These are phyloP conservation scores for Cryptococcus wingfieldii DNA, from an alignment of 1,284 basidiomycete genomes.

Conservation along the genomic window DNA sequence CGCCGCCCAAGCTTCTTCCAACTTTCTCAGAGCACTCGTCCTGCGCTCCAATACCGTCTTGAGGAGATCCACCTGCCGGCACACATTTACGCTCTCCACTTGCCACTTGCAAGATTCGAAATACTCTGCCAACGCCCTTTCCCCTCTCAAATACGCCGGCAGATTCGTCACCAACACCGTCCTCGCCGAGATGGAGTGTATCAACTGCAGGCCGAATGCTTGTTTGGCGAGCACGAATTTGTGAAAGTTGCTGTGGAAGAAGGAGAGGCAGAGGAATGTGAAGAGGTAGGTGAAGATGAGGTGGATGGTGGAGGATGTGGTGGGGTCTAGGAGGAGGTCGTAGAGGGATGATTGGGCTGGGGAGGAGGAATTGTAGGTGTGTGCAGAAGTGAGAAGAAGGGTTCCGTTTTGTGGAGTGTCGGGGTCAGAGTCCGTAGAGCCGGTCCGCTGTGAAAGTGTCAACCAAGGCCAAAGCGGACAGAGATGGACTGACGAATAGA, in stretches of 20 bases:
- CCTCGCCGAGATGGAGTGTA: constrained; percentile 87
- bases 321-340: constrained; percentile 78
- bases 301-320: constrained; percentile 79
- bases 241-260: constrained; percentile 82
- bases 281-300: constrained; percentile 91
- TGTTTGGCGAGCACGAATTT: constrained; percentile 89
- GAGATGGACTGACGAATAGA: constrained; percentile 59
- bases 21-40: constrained; percentile 67
- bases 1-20: constrained; percentile 80
- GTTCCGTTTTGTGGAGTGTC: constrained; percentile 52
- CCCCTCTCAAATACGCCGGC: constrained; percentile 74
- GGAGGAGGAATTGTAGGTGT: constrained; percentile 23
- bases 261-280: constrained; percentile 75
- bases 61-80: constrained; percentile 72
- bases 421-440: constrained; percentile 61
- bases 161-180: constrained; percentile 85
- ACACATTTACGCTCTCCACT: constrained; percentile 68
- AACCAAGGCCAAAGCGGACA: not conserved
- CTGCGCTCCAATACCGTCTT: constrained; percentile 69
- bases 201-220: constrained; percentile 85
- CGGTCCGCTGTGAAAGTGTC: constrained; percentile 57
- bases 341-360: constrained; percentile 42
- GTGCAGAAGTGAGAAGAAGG: constrained; percentile 11
- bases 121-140: constrained; percentile 82
- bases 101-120: constrained; percentile 67